These are phyloP conservation scores for Fusarium pseudonygamai DNA, from an alignment of 2,329 filamentous ascomycete genomes.

Conservation along the genomic window DNA sequence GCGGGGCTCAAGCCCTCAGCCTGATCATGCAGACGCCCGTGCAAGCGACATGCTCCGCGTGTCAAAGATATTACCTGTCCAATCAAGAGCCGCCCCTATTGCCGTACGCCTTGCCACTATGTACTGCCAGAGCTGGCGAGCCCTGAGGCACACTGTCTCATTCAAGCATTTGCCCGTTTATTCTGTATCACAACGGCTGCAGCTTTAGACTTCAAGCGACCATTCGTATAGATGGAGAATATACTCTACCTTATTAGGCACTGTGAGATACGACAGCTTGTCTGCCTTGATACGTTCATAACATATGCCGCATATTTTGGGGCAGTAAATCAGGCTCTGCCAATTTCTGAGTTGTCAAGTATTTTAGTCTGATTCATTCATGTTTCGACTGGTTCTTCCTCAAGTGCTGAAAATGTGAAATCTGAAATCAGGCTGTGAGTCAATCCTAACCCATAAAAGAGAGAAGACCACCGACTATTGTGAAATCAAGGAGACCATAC, in stretches of 20 bases:
- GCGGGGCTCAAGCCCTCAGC: not conserved
- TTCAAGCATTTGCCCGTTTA: not conserved
- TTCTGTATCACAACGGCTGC: conserved; percentile 1
- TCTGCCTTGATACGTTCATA: not conserved
- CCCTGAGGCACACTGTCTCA: not conserved
- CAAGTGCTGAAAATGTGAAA: not conserved
- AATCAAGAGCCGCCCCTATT: conserved; percentile 9
- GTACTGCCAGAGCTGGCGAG: not conserved
- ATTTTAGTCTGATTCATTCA: not conserved
- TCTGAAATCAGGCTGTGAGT: not conserved
- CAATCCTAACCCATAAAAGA: not conserved
- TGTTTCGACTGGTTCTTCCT: not conserved
- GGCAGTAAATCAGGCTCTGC: not conserved
- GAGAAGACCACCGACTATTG: not conserved
- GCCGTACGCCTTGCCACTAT: conserved; percentile 15
- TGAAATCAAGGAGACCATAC: not conserved
- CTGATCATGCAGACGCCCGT: conserved; percentile 21
- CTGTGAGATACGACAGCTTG: not conserved
- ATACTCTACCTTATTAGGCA: not conserved
- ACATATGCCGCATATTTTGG: not conserved
- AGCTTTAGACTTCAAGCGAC: not conserved
- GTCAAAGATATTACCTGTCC: conserved; percentile 19
- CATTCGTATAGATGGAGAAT: not conserved
- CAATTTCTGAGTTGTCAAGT: not conserved
- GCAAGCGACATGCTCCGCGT: conserved; percentile 29